Base-by-base conservation (phyloP, 768 basidiomycete species). In the Lentinula raphanica region DNA sequence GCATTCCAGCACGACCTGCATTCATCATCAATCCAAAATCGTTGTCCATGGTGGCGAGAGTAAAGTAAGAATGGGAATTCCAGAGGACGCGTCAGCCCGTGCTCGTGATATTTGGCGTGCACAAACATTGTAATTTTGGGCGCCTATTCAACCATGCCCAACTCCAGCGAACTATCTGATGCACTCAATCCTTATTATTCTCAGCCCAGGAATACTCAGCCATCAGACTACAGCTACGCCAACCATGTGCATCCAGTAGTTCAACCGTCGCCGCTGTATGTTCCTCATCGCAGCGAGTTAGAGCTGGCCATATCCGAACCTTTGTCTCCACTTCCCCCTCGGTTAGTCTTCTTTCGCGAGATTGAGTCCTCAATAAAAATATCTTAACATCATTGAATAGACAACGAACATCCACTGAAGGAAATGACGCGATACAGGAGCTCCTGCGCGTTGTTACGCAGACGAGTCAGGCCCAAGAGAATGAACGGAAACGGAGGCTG, bases 161-260 rank as follows among this genome's bases (percentile, higher is more conserved):
- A 31, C 21, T 57, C 54, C 59, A 90, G 87, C 74, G 87, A 90
- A 70, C 82, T 91, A 58, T 86, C 85, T 8, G 84, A 91, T 67
- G 89, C 89, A 5, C 84, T 91, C 64, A 91, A 90, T 68, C 88
- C 88, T 11, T 75, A 83, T 66, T 75, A 35, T 80, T 81, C 54
- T 64, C 73, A 17, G 60, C 62, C 69, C 19, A 68, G 76, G 40
- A 58, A 66, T 2, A 59, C 65, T 0, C 62, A 64, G 8, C 40
- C 19, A n/a, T 29, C 59, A 6, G 25, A 31, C 31, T 31, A 12
- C 28, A 44, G 32, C 50, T 44, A 59, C 48, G 28, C 71, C 49
- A 58, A 71, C 8, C 60, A 65, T 27, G 31, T 65, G 5, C 69
- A 74, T 42, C 63, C 67, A 2, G 63, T 67, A 38, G 67, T 68